phyloP scores from a whole-genome alignment of 2,329 filamentous ascomycete species.

The Pseudonectria foliicola region DNA sequence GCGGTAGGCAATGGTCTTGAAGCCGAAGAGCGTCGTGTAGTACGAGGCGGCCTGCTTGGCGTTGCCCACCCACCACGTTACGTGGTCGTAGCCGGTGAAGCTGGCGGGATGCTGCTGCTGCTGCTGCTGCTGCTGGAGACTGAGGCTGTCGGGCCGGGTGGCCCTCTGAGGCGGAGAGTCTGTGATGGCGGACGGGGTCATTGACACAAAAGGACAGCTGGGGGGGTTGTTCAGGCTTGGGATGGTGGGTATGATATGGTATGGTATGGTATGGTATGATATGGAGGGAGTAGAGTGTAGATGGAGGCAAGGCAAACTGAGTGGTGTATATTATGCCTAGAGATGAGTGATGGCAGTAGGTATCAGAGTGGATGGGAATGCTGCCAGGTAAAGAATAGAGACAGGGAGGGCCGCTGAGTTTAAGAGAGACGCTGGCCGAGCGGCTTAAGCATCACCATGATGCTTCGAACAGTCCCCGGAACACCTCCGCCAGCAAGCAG shows the following conservation, averaged over 20 bases:
- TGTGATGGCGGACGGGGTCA: slow-evolving; percentile 54
- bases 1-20: slow-evolving; percentile 72
- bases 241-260: neutral
- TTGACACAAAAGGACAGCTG: slow-evolving; percentile 27
- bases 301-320: too few species aligned
- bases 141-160: slow-evolving; percentile 42
- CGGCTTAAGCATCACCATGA: slow-evolving; percentile 4
- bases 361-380: neutral
- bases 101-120: slow-evolving; percentile 41
- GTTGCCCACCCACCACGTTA: slow-evolving; percentile 95
- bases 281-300: neutral
- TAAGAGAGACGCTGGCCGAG: neutral
- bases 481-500: slow-evolving; percentile 14
- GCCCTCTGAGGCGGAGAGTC: slow-evolving; percentile 40
- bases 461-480: slow-evolving; percentile 11
- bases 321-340: neutral
- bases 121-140: too few species aligned
- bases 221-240: neutral
- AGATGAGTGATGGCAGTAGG: neutral
- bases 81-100: slow-evolving; percentile 84
- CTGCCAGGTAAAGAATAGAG: neutral
- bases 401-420: neutral
- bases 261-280: neutral
- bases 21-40: slow-evolving; percentile 83
- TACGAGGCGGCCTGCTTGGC: slow-evolving; percentile 90